Evolutionary conservation across 176 grass and related monocot genomes (phyloP).

Genomic region (Ampelocalamus luodianensis): DNA sequence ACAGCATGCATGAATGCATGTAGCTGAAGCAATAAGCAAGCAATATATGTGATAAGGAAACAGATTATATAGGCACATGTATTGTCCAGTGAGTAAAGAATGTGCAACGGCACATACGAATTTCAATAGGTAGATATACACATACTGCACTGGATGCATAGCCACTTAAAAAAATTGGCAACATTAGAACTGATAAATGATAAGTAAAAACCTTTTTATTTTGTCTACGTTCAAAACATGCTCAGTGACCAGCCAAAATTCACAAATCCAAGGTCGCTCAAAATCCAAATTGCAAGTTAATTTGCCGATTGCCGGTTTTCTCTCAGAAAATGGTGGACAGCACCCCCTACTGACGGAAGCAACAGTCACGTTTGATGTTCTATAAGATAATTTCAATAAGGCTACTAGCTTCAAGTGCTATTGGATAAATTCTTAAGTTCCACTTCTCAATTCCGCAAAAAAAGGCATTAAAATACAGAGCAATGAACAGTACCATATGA

Average conservation of each 20-base stretch:
- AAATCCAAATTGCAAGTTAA: neutral
- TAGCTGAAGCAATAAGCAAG: too few species aligned
- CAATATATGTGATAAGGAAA: too few species aligned
- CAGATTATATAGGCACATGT: neutral
- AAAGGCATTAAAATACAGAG: neutral
- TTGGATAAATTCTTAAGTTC: neutral
- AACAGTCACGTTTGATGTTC: neutral
- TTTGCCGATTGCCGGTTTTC: neutral
- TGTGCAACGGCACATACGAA: neutral
- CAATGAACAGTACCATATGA: constrained; percentile 75
- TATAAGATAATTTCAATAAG: neutral
- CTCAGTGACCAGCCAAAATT: neutral
- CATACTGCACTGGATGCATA: neutral
- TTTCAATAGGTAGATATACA: neutral
- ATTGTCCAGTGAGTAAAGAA: neutral
- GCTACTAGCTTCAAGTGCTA: neutral
- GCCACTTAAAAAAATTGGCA: neutral
- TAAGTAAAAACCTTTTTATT: neutral
- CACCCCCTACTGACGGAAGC: neutral
- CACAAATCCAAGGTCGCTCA: neutral
- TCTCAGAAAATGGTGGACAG: neutral
- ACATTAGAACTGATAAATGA: neutral
- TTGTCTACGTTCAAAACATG: neutral
- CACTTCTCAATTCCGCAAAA: constrained; percentile 2
- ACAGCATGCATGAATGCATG: too few species aligned